Percentiles rank a stretch among this genome's conserved stretches.
Conservation (phyloP, 169 alveolate species). For the Toxoplasma gondii region DNA sequence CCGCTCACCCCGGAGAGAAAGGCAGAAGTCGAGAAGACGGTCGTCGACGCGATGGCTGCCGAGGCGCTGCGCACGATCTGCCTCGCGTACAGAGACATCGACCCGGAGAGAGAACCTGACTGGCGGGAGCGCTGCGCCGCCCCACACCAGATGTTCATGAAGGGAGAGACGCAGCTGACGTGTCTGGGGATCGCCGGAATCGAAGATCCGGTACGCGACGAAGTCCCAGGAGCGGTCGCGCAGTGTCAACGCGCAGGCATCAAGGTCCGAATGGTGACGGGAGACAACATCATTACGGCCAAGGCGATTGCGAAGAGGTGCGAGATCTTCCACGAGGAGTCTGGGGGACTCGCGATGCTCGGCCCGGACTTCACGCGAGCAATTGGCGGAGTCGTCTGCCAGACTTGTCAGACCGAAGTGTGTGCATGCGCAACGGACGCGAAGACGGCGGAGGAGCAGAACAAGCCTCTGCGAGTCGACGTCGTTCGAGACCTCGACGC, state of each 20-base stretch:
- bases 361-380: conserved; percentile 67
- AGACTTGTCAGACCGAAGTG: conserved; percentile 70
- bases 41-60: conserved; percentile 79
- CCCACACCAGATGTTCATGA: conserved; percentile 41
- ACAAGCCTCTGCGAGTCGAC: conserved; percentile 78
- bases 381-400: conserved; percentile 83
- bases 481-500: conserved; percentile 79
- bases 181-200: conserved; percentile 87
- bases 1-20: conserved; percentile 71
- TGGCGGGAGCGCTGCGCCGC: conserved; percentile 41
- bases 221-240: conserved; percentile 87
- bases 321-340: conserved; percentile 76
- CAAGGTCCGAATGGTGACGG: conserved; percentile 92
- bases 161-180: conserved; percentile 74
- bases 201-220: conserved; percentile 85
- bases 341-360: conserved; percentile 70
- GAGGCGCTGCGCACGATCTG: conserved; percentile 85
- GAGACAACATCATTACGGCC: conserved; percentile 90
- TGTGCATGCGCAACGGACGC: conserved; percentile 77
- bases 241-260: conserved; percentile 88
- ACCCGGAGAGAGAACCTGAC: background rate
- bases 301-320: conserved; percentile 89
- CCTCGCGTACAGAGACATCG: conserved; percentile 85
- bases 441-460: conserved; percentile 73
- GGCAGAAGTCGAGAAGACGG: conserved; percentile 66